A percentile compares a stretch with the other conserved stretches of the same genome.
These are phyloP conservation scores for Niebla homalea DNA, from an alignment of 495 filamentous ascomycete species.

Conservation along the genomic window DNA sequence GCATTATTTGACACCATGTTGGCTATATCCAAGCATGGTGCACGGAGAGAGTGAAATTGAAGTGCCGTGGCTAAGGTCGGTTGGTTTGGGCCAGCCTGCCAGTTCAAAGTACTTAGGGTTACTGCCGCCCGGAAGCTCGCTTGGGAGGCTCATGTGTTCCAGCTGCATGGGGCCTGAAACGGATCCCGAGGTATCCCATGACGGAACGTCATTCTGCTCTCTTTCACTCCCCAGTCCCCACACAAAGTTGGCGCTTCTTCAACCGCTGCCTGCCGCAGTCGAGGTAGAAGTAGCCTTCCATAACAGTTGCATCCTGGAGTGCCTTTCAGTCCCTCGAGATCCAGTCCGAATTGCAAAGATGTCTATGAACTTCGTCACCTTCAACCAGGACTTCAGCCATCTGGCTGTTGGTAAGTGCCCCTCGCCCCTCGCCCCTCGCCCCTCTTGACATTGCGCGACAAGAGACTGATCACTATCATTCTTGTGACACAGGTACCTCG, in stretches of 20 bases:
- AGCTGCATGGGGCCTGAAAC: no score
- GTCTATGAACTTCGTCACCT: conserved; percentile 93
- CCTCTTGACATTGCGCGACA: neutral
- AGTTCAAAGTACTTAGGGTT: no score
- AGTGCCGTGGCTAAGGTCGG: neutral
- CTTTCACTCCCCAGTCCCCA: no score
- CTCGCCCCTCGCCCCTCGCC: neutral
- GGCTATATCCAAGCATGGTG: neutral
- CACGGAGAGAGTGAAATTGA: neutral
- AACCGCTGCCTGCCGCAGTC: neutral
- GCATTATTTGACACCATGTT: neutral
- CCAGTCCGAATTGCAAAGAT: conserved; percentile 25
- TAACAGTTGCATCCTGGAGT: neutral
- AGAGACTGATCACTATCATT: conserved; percentile 1
- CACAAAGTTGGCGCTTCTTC: neutral
- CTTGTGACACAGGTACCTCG: conserved; percentile 49
- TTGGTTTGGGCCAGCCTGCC: neutral
- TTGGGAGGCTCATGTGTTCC: no score
- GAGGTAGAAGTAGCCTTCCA: neutral
- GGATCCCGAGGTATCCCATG: neutral
- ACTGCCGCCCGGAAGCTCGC: no score
- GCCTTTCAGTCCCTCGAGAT: neutral
- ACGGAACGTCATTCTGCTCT: neutral
- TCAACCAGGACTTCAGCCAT: conserved; percentile 97
- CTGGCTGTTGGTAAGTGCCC: conserved; percentile 67